Base-by-base conservation (phyloP, 2,329 filamentous ascomycete species). In the Penicillium sp. region DNA sequence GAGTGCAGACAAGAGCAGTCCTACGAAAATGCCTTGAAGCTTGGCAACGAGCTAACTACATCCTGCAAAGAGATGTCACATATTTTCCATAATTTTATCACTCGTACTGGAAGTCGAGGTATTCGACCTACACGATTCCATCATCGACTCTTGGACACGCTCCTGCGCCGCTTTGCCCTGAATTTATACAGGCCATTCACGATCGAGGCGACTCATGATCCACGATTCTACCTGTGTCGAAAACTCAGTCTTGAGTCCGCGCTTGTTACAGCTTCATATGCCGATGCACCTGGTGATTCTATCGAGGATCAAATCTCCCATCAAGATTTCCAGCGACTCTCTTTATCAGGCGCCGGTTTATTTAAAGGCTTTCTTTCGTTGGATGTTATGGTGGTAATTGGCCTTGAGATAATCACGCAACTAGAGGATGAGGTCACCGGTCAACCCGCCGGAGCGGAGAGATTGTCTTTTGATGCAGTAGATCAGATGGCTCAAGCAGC, bases 201-300 rank as follows among this genome's bases (percentile, higher is more conserved):
- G n/a, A 43, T 63, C 3, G 42, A 55, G 31, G 56, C 58, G 9
- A 31, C 26, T 6, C 50, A 52, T 14, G 60, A 63, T 8, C 54
- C 58, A 1, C 58, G 56, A 19, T 61, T 63, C 42, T 60, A 61
- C 29, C 51, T 61, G 2, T 54, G 58, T 11, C 56, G 62, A 31
- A 64, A 63, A 23, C 42, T 62, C 14, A 58, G 60, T 31, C 28
- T 62, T 2, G 58, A 60, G 18, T 60, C 60, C 1, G 55, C 55
- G 2, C 48, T 62, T 10, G 19, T 51, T 5, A 55, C 54, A 31
- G 51, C 55, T 21, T 62, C 59, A 5, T 56, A 59, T 26, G 52
- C 44, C 16, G 55, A 60, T 8, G 8, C 3, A 3, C 44, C 45
- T 7, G 34, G 14, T 13, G 14, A n/a, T 10, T 16, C 45, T 14